A percentile compares a stretch with the other conserved stretches of the same genome.
Conservation (phyloP, 106 monocot species). For the Dioscorea dumetorum region DNA sequence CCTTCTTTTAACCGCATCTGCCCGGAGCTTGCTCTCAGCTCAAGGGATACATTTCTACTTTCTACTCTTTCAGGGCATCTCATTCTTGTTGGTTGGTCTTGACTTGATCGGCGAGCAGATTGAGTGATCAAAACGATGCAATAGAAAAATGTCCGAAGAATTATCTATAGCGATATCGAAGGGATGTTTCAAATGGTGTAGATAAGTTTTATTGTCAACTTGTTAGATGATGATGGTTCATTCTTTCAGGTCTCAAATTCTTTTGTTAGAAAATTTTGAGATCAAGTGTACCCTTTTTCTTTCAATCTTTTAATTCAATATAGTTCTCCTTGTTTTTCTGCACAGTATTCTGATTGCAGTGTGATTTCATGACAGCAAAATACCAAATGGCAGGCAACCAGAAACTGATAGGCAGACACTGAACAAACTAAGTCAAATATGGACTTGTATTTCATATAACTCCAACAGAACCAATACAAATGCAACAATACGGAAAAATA, state of each 20-base stretch:
- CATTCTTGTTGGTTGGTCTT: slow-evolving; percentile 69
- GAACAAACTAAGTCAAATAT: background rate
- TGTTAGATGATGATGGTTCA: slow-evolving; percentile 20
- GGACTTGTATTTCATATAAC: background rate
- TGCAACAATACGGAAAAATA: background rate
- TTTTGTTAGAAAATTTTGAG: slow-evolving; percentile 41
- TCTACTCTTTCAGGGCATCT: slow-evolving; percentile 78
- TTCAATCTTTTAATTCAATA: slow-evolving; percentile 11
- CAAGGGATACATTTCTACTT: slow-evolving; percentile 94
- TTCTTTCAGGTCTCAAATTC: slow-evolving; percentile 45
- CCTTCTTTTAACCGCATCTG: slow-evolving; percentile 61
- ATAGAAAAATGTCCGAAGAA: background rate
- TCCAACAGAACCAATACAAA: background rate
- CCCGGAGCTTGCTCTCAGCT: slow-evolving; percentile 66
- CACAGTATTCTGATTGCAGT: no score
- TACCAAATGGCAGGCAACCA: no score
- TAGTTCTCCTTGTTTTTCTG: background rate
- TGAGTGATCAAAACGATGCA: slow-evolving; percentile 23
- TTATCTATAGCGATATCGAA: background rate
- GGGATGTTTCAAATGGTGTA: slow-evolving; percentile 11
- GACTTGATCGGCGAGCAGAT: slow-evolving; percentile 83
- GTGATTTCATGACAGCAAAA: no score
- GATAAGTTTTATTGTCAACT: slow-evolving; percentile 28
- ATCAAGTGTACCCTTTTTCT: slow-evolving; percentile 24
- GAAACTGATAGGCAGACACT: background rate